These are phyloP conservation scores for Marasmius oreades DNA, from an alignment of 1,284 basidiomycete species.

Conservation along the genomic window DNA sequence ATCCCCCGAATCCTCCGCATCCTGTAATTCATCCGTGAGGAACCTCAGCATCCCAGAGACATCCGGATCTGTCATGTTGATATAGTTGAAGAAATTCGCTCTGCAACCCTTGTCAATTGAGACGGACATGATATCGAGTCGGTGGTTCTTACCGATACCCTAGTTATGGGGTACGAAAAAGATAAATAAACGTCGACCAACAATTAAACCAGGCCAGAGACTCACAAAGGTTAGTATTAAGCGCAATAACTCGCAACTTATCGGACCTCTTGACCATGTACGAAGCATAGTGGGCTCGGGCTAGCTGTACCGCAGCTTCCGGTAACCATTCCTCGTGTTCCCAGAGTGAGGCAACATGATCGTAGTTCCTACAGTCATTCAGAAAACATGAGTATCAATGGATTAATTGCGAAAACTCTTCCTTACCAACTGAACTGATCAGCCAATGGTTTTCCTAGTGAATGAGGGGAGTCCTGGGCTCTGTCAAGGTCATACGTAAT, in stretches of 20 bases:
- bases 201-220: conserved; percentile 15
- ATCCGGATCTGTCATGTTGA: conserved; percentile 72
- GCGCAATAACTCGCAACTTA: conserved; percentile 69
- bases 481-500: conserved; percentile 28
- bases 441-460: conserved; percentile 49
- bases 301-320: conserved; percentile 50
- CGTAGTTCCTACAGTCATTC: conserved; percentile 62
- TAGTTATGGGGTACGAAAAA: conserved; percentile 17
- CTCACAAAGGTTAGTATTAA: conserved; percentile 77
- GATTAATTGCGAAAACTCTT: background rate
- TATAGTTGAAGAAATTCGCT: conserved; percentile 73
- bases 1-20: conserved; percentile 68
- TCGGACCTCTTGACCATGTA: conserved; percentile 69
- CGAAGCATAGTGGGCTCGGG: conserved; percentile 69
- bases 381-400: background rate
- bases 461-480: conserved; percentile 62
- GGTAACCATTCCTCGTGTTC: conserved; percentile 70
- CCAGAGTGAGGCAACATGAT: conserved; percentile 70
- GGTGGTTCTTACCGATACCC: conserved; percentile 43
- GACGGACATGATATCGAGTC: background rate
- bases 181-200: conserved; percentile 19
- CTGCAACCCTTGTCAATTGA: conserved; percentile 25
- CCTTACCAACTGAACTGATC: conserved; percentile 63
- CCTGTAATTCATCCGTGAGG: conserved; percentile 79
- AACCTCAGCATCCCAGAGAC: conserved; percentile 74